Evolutionary conservation across 345 rosid species (phyloP), one percentile per base, ranked within the genome.

Genomic region (Eucalyptus sp.): DNA sequence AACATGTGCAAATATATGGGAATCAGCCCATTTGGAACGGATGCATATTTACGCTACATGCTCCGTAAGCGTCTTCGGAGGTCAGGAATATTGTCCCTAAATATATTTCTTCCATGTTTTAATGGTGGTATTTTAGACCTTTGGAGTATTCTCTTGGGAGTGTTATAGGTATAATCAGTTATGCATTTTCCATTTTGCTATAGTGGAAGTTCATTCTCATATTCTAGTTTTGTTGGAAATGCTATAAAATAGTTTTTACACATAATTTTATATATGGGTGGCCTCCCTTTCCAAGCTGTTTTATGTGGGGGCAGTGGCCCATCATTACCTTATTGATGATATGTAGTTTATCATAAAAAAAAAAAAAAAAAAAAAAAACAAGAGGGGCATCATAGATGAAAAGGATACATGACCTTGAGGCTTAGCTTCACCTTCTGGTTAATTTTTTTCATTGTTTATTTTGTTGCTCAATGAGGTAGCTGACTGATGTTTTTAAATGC

Each of bases 1-100:
- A 95, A 89, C 90, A 95, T 95, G 96, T 95, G 97, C 92, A 95
- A 94, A 89, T 94, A 94, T 89, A 95, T 95, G 95, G 96, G 96
- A 86, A 93, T 95, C 88, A 94, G 92, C 89, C 96, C 96, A 46
- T 95, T 43, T 90, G 97, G 97, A 90, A 94, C 97, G 33, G 96
- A 95, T 94, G 91, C 95, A 17, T 95, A 95, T 92, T 93, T 95
- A 88, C 94, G 96, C 29, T 95, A 91, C 87, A 94, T 94, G 97
- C 96, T 95, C 49, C 93, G 97, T 56, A 93, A 92, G 90, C 93
- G 96, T 89, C 96, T 95, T 56, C 95, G 90, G 93, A 92, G 95
- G 97, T 95, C 84, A 92, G 90, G 87, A 84, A 56, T 27, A 51
- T 87, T 48, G 50, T 87, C 31, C 76, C n/a, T 37, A 41, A 20